These are phyloP conservation scores for Candida xyloterini DNA, from an alignment of 805 yeast genomes.

Conservation along the genomic window DNA sequence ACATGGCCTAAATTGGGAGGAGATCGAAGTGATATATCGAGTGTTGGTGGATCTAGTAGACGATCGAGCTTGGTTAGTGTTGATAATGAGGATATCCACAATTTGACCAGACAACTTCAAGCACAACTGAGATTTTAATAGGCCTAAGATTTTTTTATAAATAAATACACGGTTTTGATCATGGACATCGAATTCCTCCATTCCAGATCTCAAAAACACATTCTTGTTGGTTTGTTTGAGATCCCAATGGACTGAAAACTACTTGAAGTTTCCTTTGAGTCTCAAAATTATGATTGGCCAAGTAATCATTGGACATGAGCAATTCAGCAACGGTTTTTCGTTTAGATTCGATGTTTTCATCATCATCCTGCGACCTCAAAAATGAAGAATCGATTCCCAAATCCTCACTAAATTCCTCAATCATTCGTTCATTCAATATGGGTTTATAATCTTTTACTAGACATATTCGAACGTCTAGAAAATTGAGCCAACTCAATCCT, in stretches of 20 bases:
- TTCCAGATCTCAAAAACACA: slow-evolving; percentile 36
- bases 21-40: background rate
- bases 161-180: slow-evolving; percentile 25
- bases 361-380: slow-evolving; percentile 11
- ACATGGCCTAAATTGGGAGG: slow-evolving; percentile 24
- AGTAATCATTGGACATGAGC: slow-evolving; percentile 29
- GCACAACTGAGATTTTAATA: slow-evolving; percentile 6
- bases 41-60: slow-evolving; percentile 3
- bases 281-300: slow-evolving; percentile 33
- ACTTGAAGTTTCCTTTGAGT: slow-evolving; percentile 28
- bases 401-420: slow-evolving; percentile 34
- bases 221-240: slow-evolving; percentile 17
- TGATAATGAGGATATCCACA: slow-evolving; percentile 3
- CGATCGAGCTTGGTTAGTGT: slow-evolving; percentile 3
- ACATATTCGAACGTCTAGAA: slow-evolving; percentile 47
- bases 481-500: slow-evolving; percentile 55
- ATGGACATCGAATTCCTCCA: slow-evolving; percentile 33
- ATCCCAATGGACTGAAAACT: slow-evolving; percentile 29
- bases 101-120: slow-evolving; percentile 5
- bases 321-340: slow-evolving; percentile 23
- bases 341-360: slow-evolving; percentile 9
- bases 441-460: slow-evolving; percentile 43
- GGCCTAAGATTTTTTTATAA: background rate
- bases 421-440: slow-evolving; percentile 32
- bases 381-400: slow-evolving; percentile 30